Conservation (phyloP, 2,329 filamentous ascomycete genomes). For the Triangularia setosa region DNA sequence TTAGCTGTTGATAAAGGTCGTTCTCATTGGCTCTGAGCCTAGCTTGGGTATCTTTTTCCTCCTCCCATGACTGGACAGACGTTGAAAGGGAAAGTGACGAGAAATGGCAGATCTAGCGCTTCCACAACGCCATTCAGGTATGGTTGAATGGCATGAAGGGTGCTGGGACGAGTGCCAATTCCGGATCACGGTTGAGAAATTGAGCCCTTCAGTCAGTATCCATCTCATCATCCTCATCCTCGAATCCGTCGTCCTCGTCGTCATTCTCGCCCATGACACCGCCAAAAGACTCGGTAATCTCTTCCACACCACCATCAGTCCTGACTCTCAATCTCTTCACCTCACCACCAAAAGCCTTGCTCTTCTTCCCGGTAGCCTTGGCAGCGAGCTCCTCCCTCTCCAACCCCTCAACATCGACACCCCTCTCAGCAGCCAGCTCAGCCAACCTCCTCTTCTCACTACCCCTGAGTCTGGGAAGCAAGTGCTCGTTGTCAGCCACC, state of each 20-base stretch:
- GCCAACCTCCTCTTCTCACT: conserved; percentile 63
- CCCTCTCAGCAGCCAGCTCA: conserved; percentile 52
- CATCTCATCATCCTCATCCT: conserved; percentile 38
- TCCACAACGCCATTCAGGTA: not conserved
- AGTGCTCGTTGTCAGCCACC: conserved; percentile 86
- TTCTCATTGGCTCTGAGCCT: conserved; percentile 2
- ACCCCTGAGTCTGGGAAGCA: conserved; percentile 70
- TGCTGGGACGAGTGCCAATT: not conserved
- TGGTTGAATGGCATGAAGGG: not conserved
- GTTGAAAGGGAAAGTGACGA: not conserved
- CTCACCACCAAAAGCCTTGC: conserved; percentile 40
- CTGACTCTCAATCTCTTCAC: conserved; percentile 36
- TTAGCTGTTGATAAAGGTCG: not conserved
- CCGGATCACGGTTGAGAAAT: not conserved
- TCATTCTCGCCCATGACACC: conserved; percentile 22
- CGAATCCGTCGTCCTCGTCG: conserved; percentile 36
- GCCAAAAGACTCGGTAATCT: conserved; percentile 30
- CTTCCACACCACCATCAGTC: conserved; percentile 40
- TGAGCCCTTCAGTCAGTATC: conserved; percentile 38
- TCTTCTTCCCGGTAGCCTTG: conserved; percentile 24
- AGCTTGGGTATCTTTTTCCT: not conserved
- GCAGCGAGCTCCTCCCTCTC: conserved; percentile 32
- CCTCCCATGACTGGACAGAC: not conserved
- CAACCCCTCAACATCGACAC: conserved; percentile 33
- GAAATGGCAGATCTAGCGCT: not conserved